A percentile compares a stretch with the other conserved stretches of the same genome.
These are phyloP conservation scores for Sporothrix luriei DNA, from an alignment of 2,329 filamentous ascomycete species.

Conservation along the genomic window DNA sequence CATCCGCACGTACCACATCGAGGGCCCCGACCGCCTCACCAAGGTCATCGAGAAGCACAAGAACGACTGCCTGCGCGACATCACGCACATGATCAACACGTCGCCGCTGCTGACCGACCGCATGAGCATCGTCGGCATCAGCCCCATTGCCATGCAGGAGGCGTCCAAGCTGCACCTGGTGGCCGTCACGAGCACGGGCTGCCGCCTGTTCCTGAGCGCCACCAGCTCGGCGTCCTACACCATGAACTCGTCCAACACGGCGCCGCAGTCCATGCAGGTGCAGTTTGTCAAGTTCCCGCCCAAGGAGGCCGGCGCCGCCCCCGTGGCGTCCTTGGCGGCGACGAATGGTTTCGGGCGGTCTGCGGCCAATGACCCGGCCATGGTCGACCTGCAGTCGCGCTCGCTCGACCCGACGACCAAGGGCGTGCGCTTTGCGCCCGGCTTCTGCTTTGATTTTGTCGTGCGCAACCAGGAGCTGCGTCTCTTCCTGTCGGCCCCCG, in stretches of 20 bases:
- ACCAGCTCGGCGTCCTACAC: constrained; percentile 74
- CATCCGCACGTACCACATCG: constrained; percentile 89
- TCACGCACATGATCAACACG: constrained; percentile 80
- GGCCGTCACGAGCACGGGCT: constrained; percentile 87
- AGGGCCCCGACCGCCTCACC: constrained; percentile 61
- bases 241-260: constrained; percentile 61
- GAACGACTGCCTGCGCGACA: constrained; percentile 66
- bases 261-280: constrained; percentile 95
- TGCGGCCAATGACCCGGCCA: constrained; percentile 44
- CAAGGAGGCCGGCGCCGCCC: constrained; percentile 43
- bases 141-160: constrained; percentile 76
- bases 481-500: constrained; percentile 83
- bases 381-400: constrained; percentile 54
- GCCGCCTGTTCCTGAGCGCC: constrained; percentile 87
- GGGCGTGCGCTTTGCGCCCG: constrained; percentile 72
- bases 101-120: constrained; percentile 70
- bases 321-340: background rate
- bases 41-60: constrained; percentile 68
- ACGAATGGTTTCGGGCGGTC: background rate
- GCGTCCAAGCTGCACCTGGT: constrained; percentile 84
- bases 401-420: constrained; percentile 54
- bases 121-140: constrained; percentile 79
- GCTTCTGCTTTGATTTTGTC: constrained; percentile 87
- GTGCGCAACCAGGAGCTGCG: constrained; percentile 40
- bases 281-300: constrained; percentile 95